Evolutionary conservation across 2,329 filamentous ascomycete species (phyloP), one percentile per base, ranked within the genome.

Genomic region (Tolypocladium endophyticum): DNA sequence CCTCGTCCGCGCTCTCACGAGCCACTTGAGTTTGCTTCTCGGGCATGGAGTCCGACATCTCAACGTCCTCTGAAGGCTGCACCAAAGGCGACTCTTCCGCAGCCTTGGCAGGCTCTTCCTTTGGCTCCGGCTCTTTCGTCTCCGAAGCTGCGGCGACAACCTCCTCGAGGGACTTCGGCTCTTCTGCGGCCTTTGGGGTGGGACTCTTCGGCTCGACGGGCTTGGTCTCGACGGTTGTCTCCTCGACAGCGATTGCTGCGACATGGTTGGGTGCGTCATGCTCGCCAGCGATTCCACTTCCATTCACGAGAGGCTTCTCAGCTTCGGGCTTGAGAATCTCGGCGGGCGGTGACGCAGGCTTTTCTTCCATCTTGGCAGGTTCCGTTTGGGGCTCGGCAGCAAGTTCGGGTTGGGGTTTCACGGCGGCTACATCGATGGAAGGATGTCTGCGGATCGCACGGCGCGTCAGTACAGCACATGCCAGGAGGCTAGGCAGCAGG

Each of bases 1-100:
- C 23, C 36, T 57, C 52, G 20, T 30, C n/a, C 23, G 41, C 38
- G 8, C 4, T n/a, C n/a, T 33, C 20, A 11, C 35, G 33, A 52
- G 45, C 54, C n/a, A 28, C 4, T 20, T 57, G 58, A 12, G 30
- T 30, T 38, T 64, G 62, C 12, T 62, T n/a, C 28, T 65, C 63
- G 12, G 59, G 58, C 43, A 41, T 28, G 23, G 57, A 52, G 35
- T 69, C 68, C 12, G 57, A 58, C 69, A 70, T 70, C 38, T 67
- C 61, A 9, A 68, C 60, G 30, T 71, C 69, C 43, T 69, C 64
- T 23, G 50, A 30, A 9, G 61, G 23, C 9, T 59, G 35, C 58
- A 35, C 59, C 28, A 50, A 47, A 60, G 58, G 12, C 59, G 50
- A 35, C 54, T 64, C 58, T 30, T 64, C 59, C 2, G 60, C 53